phyloP scores from a whole-genome alignment of 192 early-diverging fungal genomes.

The Neocallimastix lanati region DNA sequence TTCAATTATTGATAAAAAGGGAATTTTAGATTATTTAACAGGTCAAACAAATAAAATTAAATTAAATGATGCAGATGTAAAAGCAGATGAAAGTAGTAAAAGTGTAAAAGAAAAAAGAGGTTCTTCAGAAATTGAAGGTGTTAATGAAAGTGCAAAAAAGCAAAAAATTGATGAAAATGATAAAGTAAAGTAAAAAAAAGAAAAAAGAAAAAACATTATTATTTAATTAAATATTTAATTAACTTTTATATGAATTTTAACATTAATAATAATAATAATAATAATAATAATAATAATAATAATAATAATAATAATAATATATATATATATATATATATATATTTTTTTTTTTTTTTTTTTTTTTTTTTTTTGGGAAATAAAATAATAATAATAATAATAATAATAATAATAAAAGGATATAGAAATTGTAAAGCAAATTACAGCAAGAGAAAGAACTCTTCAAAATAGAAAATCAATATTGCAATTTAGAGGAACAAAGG shows the following conservation, averaged over 20 bases:
- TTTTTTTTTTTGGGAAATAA: too few species aligned
- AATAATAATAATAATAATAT: too few species aligned
- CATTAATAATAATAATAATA: too few species aligned
- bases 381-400: too few species aligned
- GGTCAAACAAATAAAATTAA: conserved; percentile 23
- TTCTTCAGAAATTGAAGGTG: conserved; percentile 2
- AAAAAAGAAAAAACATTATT: too few species aligned
- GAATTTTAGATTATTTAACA: conserved; percentile 54
- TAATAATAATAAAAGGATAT: not conserved
- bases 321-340: too few species aligned
- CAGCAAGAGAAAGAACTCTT: not conserved
- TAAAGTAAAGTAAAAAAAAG: too few species aligned
- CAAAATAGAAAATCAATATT: not conserved
- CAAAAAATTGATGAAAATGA: not conserved
- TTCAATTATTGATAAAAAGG: conserved; percentile 51
- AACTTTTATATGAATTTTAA: too few species aligned
- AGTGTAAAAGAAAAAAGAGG: not conserved
- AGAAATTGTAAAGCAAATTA: not conserved
- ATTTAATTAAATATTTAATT: too few species aligned
- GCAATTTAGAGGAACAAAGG: not conserved
- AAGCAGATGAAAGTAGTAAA: not conserved
- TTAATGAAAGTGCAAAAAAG: conserved; percentile 5
- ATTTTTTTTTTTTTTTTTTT: too few species aligned
- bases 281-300: too few species aligned
- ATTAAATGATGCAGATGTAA: not conserved